Evolutionary conservation across 2,329 filamentous ascomycete genomes (phyloP), one percentile per base, ranked within the genome.

Genomic region (Sporothrix humicola): DNA sequence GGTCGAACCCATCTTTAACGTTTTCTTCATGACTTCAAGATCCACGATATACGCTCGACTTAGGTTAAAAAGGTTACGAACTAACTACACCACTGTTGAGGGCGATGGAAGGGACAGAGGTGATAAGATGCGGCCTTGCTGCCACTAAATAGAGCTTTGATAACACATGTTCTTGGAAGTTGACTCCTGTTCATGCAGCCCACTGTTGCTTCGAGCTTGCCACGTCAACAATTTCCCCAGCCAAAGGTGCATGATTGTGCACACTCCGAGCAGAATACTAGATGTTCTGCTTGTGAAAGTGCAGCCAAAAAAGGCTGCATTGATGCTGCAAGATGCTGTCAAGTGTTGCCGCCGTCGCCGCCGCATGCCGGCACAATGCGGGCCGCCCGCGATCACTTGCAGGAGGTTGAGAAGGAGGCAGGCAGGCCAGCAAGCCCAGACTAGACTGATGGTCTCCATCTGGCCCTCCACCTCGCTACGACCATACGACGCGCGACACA

Each of bases 401-500:
- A 66, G 42, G 42, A 48, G 4, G 61, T 44, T 42, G 31, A 66
- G 61, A 17, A 23, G 59, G 31, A 42, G 15, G 31, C 52, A 42
- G 13, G n/a, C n/a, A 9, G 12, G 42, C 42, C 61, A 23, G 10
- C 61, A 7, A 6, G 42, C 42, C 42, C 42, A 12, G 20, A 23
- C 9, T 23, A 56, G 2, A 1, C n/a, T 13, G 17, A 23, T 44
- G 26, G 23, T 52, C 20, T 9, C 31, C 56, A 4, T 15, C 31
- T 37, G 5, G 13, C 48, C 23, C 23, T 68, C 48, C 46, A 52
- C 15, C 46, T 37, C 46, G 13, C 15, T 68, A 68, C 65, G 26
- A 52, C 65, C 65, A 68, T 68, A 37, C 46, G 46, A 52, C 26
- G 65, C 65, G 42, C 23, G 65, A 68, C 23, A 52, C 65, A 52